Base-by-base conservation (phyloP, 805 yeast species). In the Starmerella roubikii region DNA sequence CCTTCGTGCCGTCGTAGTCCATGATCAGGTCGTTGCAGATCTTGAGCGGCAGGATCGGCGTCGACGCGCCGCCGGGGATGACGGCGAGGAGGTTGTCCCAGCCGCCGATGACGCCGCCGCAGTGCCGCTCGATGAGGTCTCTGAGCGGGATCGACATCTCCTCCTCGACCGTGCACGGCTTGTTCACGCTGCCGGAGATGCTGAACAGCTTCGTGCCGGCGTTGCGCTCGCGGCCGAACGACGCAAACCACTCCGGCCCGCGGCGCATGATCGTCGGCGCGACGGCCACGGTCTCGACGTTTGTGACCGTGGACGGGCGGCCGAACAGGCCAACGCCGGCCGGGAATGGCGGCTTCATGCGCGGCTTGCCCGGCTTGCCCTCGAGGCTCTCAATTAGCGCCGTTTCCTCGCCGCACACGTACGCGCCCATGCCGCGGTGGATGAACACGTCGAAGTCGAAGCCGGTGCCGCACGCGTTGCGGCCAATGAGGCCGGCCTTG, bases 341-440 rank as follows among this genome's bases (percentile, higher is more conserved):
- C 26, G 94, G 94, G 72, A 83, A 83, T 48, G 94, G 94, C 27
- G 94, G 94, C 74, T 83, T 83, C 59, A 83, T 71, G 63, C 94
- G 75, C 51, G 94, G 94, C 64, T 83, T 83, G 49, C 94, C 94
- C 41, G 91, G 93, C 62, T 83, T 83, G 53, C 94, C 94, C 65
- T 83, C 94, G 39, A 83, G 66, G 3, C 86, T 76, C 65, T 83
- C 94, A 56, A 83, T 81, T 57, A 83, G 65, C 4, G 93, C 85
- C 31, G 94, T 83, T 63, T 83, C 94, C 63, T 83, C 94, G 54
- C 94, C 94, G 64, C 94, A 83, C 37, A 83, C 71, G 61, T 83
- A 83, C 10, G 94, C 94, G 47, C 94, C 94, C 84, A 80, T 80
- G 50, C 94, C 94, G 57, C 94, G 74, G 65, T 83, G 94, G 52